Evolutionary conservation across 1,284 basidiomycete species (phyloP), one percentile per base, ranked within the genome.

Genomic region (Tylopilus orsonianus): DNA sequence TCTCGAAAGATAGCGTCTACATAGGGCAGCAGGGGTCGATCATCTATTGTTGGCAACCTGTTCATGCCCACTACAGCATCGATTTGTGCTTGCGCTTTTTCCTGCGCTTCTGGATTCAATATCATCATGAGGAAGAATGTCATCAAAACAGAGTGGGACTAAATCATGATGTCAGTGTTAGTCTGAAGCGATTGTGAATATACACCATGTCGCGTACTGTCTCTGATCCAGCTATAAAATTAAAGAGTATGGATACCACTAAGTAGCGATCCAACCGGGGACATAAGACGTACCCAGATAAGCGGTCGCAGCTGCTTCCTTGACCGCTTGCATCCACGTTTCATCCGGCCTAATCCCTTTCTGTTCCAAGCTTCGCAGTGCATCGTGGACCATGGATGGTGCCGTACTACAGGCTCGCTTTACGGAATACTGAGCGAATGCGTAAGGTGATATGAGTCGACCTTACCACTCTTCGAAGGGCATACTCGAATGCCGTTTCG

Each of bases 41-140:
- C 41, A n/a, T 16, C 22, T n/a, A 32, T 26, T 18, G 29, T 23
- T 3, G 41, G 41, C 10, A 42, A 14, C 18, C 41, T 42, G 4
- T 8, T 9, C 6, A 23, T 42, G 10, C 41, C 41, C 30, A 42
- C 29, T n/a, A 50, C 22, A 4, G 32, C 41, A 33, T 55, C 46
- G 8, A 54, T 55, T 10, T 54, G 40, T 14, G 33, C 35, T 29
- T 54, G 52, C 1, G 43, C 47, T 18, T 42, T 42, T 29, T 55
- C 39, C 29, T 54, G 52, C 4, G 13, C 40, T 8, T 0, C 35
- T 3, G 34, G 52, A 12, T 50, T 34, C 27, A 54, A 2, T 19
- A 45, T 6, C 29, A 46, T 46, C 44, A 43, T 23, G 3, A 52
- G 38, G 22, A 55, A 23, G 8, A 54, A 54, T 5, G 41, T 22